These are phyloP conservation scores for Exserohilum turcica DNA, from an alignment of 2,329 filamentous ascomycete species.

Conservation along the genomic window DNA sequence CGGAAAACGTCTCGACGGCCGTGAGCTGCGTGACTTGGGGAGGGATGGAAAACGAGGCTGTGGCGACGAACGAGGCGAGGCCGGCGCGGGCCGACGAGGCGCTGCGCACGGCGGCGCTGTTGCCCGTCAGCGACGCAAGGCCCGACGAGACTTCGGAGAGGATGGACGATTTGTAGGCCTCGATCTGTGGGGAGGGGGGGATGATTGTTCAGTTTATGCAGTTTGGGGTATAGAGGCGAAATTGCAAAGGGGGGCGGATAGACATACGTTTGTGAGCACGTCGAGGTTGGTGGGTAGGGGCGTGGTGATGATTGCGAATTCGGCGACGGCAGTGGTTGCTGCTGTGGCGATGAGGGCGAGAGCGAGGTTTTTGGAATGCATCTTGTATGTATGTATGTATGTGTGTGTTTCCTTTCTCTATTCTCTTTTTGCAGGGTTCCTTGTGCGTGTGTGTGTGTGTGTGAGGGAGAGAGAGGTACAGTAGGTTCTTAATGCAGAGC, in stretches of 20 bases:
- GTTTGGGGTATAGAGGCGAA: neutral
- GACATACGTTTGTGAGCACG: conserved; percentile 24
- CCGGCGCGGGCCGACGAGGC: conserved; percentile 24
- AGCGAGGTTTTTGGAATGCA: conserved; percentile 27
- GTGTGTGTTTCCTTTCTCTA: no score
- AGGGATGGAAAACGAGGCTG: conserved; percentile 25
- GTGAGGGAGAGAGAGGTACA: no score
- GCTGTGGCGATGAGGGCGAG: conserved; percentile 23
- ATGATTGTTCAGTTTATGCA: neutral
- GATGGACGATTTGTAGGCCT: conserved; percentile 22
- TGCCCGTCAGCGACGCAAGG: conserved; percentile 20
- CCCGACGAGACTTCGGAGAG: conserved; percentile 17
- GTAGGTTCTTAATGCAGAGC: no score
- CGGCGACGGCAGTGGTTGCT: conserved; percentile 24
- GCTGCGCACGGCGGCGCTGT: conserved; percentile 8
- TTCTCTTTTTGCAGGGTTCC: no score
- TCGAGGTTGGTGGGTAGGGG: conserved; percentile 21
- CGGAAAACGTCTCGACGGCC: conserved; percentile 22
- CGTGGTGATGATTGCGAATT: conserved; percentile 29
- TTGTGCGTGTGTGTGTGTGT: no score
- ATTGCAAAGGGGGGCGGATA: neutral
- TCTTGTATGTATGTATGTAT: conserved; percentile 2
- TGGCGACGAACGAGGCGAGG: conserved; percentile 28
- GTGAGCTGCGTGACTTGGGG: conserved; percentile 20
- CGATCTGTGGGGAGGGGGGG: conserved; percentile 5